A percentile compares a stretch with the other conserved stretches of the same genome.
phyloP scores from a whole-genome alignment of 768 basidiomycete species.

The Jaapia argillacea region DNA sequence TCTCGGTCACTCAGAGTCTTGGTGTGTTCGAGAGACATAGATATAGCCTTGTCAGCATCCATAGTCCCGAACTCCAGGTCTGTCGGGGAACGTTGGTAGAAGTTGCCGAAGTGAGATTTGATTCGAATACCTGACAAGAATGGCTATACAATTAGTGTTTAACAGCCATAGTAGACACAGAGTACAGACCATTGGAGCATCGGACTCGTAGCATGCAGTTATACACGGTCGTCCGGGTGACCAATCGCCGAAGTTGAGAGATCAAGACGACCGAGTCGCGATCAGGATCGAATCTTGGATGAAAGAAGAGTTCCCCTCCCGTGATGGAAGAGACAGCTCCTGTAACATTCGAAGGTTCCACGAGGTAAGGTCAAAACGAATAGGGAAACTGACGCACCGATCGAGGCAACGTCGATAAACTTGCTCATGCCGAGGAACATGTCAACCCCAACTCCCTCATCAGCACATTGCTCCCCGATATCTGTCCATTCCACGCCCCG shows the following conservation, averaged over 20 bases:
- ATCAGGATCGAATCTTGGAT: constrained; percentile 73
- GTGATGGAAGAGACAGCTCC: constrained; percentile 61
- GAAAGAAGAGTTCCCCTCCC: constrained; percentile 88
- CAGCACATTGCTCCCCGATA: constrained; percentile 81
- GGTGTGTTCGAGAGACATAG: constrained; percentile 65
- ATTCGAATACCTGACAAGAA: constrained; percentile 46
- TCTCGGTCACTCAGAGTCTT: constrained; percentile 56
- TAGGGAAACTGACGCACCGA: constrained; percentile 38
- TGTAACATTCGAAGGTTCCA: constrained; percentile 19
- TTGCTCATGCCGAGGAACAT: constrained; percentile 76
- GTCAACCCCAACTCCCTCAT: constrained; percentile 84
- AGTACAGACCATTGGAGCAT: constrained; percentile 63
- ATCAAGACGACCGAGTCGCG: constrained; percentile 56
- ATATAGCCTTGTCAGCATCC: constrained; percentile 75
- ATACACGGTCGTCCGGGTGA: constrained; percentile 65
- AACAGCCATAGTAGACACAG: constrained; percentile 3
- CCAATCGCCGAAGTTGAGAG: constrained; percentile 67
- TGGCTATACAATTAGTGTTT: background rate
- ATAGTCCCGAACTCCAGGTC: constrained; percentile 74
- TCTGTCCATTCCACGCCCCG: constrained; percentile 74
- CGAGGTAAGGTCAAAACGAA: constrained; percentile 1
- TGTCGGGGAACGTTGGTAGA: constrained; percentile 53
- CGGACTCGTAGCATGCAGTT: constrained; percentile 76
- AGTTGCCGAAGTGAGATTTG: constrained; percentile 62
- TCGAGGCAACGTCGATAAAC: constrained; percentile 79